Conservation (phyloP, 2,329 filamentous ascomycete genomes). For the Colletotrichum sp. region DNA sequence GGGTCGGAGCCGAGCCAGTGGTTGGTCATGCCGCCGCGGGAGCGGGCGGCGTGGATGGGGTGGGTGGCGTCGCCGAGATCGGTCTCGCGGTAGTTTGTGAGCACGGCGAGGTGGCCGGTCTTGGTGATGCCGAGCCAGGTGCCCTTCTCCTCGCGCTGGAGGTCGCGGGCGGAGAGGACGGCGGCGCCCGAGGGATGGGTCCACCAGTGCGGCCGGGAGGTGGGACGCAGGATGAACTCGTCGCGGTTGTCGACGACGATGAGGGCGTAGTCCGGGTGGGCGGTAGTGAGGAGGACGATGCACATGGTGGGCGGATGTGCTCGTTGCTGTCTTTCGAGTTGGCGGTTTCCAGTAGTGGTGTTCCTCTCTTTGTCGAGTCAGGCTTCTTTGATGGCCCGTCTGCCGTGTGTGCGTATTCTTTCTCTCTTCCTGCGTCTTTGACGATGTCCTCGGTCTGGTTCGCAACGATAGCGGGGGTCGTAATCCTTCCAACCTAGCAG, state of each 20-base stretch:
- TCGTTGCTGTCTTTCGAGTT: neutral
- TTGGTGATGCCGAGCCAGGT: slow-evolving; percentile 71
- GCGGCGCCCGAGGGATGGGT: slow-evolving; percentile 46
- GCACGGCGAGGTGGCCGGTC: slow-evolving; percentile 63
- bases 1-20: slow-evolving; percentile 61
- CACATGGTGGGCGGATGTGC: slow-evolving; percentile 60
- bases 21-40: slow-evolving; percentile 68
- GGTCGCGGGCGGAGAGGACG: slow-evolving; percentile 65
- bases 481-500: neutral
- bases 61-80: slow-evolving; percentile 52
- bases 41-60: slow-evolving; percentile 57
- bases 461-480: neutral
- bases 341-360: neutral
- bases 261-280: slow-evolving; percentile 76
- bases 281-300: slow-evolving; percentile 77
- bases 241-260: slow-evolving; percentile 82
- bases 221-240: slow-evolving; percentile 71
- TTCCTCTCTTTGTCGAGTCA: neutral
- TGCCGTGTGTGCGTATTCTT: neutral
- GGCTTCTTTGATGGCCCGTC: neutral
- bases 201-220: slow-evolving; percentile 70
- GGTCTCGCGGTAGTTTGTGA: slow-evolving; percentile 71
- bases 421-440: neutral
- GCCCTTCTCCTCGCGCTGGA: slow-evolving; percentile 65
- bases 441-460: neutral